These are phyloP conservation scores for Smittium mucronatum DNA, from an alignment of 371 early-diverging fungal genomes.

Conservation along the genomic window DNA sequence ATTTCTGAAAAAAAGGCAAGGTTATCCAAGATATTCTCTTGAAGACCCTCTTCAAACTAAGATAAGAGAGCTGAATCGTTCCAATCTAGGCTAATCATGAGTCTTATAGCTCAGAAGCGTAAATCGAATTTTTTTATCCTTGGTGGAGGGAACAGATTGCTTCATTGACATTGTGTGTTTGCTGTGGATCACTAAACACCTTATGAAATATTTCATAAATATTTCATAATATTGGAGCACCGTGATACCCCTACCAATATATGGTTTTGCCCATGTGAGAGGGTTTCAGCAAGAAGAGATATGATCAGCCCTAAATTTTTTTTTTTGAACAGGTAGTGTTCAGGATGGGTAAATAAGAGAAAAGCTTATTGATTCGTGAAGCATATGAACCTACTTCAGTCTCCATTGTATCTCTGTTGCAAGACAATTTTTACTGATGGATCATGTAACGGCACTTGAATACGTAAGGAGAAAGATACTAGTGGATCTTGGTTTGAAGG, in stretches of 20 bases:
- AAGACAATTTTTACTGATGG: no score
- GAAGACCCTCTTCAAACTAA: background rate
- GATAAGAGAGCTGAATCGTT: background rate
- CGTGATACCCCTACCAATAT: background rate
- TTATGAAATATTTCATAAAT: background rate
- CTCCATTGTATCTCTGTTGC: constrained; percentile 4
- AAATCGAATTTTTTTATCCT: background rate
- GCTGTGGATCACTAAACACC: constrained; percentile 9
- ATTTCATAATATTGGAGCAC: background rate
- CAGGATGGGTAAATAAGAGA: background rate
- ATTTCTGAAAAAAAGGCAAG: background rate
- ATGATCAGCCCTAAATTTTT: constrained; percentile 22
- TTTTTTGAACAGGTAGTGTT: background rate
- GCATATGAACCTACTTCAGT: background rate
- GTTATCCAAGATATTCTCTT: background rate
- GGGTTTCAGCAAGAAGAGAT: constrained; percentile 9
- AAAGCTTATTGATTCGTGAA: background rate
- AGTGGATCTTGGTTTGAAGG: background rate
- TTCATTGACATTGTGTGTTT: constrained; percentile 1
- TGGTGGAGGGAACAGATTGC: background rate
- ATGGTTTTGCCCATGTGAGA: background rate
- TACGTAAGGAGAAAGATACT: no score
- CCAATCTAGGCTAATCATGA: background rate
- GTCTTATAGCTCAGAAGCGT: constrained; percentile 7
- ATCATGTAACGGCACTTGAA: no score